Evolutionary conservation across 345 rosid species (phyloP), one percentile per base, ranked within the genome.

Genomic region (Boechera stricta): DNA sequence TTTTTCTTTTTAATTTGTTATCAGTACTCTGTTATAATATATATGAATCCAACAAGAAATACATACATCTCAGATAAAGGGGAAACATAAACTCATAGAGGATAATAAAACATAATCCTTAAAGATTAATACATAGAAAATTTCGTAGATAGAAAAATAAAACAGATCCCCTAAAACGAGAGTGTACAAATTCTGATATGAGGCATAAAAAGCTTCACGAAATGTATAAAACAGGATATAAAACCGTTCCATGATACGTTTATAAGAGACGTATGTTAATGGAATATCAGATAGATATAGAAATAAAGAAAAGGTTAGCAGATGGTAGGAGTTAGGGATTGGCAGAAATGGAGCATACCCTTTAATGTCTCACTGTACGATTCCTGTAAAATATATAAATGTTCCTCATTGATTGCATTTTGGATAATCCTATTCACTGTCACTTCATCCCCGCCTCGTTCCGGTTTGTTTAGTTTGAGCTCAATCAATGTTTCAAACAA

Each of bases 351-450:
- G 12, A 59, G 16, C 58, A 33, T 47, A 16, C 8, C 5, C 24
- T 71, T 59, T 45, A 71, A 59, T 59, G 75, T 71, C 47, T 7
- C 24, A 47, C 66, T 47, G 18, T 32, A 58, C 45, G 16, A 58
- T 36, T 35, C 38, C 9, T 28, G 29, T 36, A 36, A 0, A 31
- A 3, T 38, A n/a, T 16, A 47, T 71, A 59, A 58, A 12, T 71
- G 75, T 71, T 53, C 36, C 58, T 59, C 57, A 42, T 29, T 45
- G 8, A 44, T 64, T 64, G 54, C 38, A 29, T 64, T 64, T 13
- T 64, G 53, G 53, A 64, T 60, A 29, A 12, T 55, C 26, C 15
- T 53, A 29, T 55, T 55, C 36, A 12, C 5, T 5, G 60, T 6
- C 36, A 28, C 10, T 55, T 55, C 10, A 10, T 53, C 15, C 15